These are phyloP conservation scores for Polytrichum commune DNA, from an alignment of 225 moss, liverwort and hornwort genomes.

Conservation along the genomic window DNA sequence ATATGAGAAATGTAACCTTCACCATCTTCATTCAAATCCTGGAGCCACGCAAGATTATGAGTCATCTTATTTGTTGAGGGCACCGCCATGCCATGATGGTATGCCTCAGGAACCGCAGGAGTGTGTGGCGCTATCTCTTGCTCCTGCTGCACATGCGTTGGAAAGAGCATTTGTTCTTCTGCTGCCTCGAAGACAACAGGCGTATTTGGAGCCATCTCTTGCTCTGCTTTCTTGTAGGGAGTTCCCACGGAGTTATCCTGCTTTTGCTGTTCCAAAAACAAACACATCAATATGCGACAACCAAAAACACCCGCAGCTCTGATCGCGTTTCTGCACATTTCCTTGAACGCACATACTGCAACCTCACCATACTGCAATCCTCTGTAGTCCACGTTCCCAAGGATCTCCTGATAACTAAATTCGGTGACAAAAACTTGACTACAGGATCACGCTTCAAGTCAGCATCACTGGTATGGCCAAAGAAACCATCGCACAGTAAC, in stretches of 20 bases:
- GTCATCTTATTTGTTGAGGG: slow-evolving; percentile 15
- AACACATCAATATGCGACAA: slow-evolving; percentile 18
- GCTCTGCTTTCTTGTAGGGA: slow-evolving; percentile 13
- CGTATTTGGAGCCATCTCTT: slow-evolving; percentile 4
- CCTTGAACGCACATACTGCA: not conserved
- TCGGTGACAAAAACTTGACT: too few relatives aligned
- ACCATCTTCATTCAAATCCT: slow-evolving; percentile 38
- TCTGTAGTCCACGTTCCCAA: not conserved
- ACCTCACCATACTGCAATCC: not conserved
- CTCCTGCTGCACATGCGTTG: slow-evolving; percentile 32
- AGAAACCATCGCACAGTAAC: too few relatives aligned
- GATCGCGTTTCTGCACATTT: not conserved
- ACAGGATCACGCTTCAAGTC: too few relatives aligned
- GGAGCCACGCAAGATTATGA: slow-evolving; percentile 32
- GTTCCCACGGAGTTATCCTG: slow-evolving; percentile 23
- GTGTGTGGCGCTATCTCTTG: slow-evolving; percentile 43
- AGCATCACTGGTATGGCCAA: too few relatives aligned
- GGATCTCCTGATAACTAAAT: too few relatives aligned
- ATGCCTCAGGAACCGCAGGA: slow-evolving; percentile 36
- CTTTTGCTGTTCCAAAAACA: slow-evolving; percentile 20
- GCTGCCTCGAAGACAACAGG: slow-evolving; percentile 10
- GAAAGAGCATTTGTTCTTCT: slow-evolving; percentile 21
- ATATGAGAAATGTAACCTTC: slow-evolving; percentile 28
- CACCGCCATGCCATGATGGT: slow-evolving; percentile 3
- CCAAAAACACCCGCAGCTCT: not conserved